Percentiles rank a stretch among this genome's conserved stretches.
phyloP scores from a whole-genome alignment of 176 grass and related monocot genomes.

The Carex pumila region DNA sequence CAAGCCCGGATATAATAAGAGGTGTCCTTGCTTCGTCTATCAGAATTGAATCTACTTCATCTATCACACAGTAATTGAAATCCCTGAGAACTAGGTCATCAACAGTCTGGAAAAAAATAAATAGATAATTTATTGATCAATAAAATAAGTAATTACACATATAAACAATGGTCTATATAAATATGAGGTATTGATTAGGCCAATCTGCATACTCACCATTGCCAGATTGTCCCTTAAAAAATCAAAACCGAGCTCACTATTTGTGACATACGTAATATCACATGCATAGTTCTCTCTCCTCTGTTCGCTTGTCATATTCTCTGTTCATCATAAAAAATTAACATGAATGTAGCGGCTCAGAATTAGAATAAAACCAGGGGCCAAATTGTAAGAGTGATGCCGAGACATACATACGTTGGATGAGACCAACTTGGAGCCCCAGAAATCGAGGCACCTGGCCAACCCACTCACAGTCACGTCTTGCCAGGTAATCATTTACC shows the following conservation, averaged over 20 bases:
- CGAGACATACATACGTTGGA: conserved; percentile 81
- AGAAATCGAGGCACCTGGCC: conserved; percentile 95
- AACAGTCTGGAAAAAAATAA: conserved; percentile 55
- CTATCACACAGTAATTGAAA: conserved; percentile 98
- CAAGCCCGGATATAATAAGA: conserved; percentile 91
- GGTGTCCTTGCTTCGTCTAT: conserved; percentile 99
- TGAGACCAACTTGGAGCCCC: conserved; percentile 93
- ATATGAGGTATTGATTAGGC: conserved; percentile 3
- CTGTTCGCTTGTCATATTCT: conserved; percentile 98
- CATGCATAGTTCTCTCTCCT: conserved; percentile 93
- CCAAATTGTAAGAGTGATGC: not conserved
- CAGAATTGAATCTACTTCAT: conserved; percentile 99
- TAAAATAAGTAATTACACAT: conserved; percentile 15
- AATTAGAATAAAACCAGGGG: not conserved
- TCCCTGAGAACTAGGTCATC: conserved; percentile 95
- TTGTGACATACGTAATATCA: conserved; percentile 98
- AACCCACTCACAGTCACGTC: conserved; percentile 98
- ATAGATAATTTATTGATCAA: conserved; percentile 18
- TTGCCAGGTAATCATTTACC: conserved; percentile 96
- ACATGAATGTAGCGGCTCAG: not conserved
- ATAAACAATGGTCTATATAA: not conserved
- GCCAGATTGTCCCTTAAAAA: conserved; percentile 97
- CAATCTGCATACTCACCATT: conserved; percentile 43
- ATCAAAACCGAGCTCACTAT: conserved; percentile 99
- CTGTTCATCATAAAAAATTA: conserved; percentile 43